Base-by-base conservation (phyloP, 306 rosid genomes). In the Echinosophora koreensis region DNA sequence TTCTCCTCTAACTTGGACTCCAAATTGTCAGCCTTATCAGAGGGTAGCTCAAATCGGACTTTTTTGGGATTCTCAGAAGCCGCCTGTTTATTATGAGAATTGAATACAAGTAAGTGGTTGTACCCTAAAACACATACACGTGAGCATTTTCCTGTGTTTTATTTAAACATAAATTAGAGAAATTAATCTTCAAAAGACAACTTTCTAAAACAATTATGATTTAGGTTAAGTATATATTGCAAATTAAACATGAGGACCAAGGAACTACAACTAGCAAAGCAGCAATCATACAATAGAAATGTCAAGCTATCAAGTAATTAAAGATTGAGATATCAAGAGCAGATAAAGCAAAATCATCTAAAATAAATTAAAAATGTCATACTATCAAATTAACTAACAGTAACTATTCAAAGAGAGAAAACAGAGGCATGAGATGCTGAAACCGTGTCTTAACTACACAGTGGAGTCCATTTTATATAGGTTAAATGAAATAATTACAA, bases 21-120 rank as follows among this genome's bases (percentile, higher is more conserved):
- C 39, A 42, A 16, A 8, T 69, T 42, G 12, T 42, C 68, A 27
- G 59, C 22, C 35, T 67, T 52, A 61, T 73, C 81, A 27, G 69
- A 8, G 50, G 75, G 46, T 58, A 55, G 65, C 17, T 84, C 75
- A 67, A 66, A 77, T 56, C 50, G 52, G n/a, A 65, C 84, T 64
- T 75, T 85, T 47, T 85, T 81, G 54, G 74, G 64, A 63, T 42
- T 66, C 66, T 61, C 77, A 0, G 39, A 51, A 7, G 41, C 55
- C 35, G 15, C 79, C 88, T 85, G 70, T 32, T 17, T 1, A 83
- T 51, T 51, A 70, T 72, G 37, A 30, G 57, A 51, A n/a, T 34
- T 51, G 30, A 50, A 66, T 30, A 66, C 58, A 60, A 61, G 44
- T 44, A 4, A 44, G 50, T 30, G 39, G 46, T 74, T 15, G 61